These are phyloP conservation scores for Kondoa subrosea DNA, from an alignment of 768 basidiomycete species.

Conservation along the genomic window DNA sequence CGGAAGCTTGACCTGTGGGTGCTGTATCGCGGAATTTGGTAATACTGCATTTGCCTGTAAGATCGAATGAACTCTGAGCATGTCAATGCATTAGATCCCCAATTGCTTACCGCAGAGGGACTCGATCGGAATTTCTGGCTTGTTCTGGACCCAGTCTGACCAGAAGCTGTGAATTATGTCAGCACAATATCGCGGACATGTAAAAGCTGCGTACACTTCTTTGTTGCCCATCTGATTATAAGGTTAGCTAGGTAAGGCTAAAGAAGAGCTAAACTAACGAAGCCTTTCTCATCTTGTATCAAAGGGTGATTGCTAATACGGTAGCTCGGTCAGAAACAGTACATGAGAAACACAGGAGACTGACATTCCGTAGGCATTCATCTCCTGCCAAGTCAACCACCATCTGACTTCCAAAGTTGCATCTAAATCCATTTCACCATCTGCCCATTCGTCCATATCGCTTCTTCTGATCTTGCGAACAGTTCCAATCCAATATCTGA, in stretches of 20 bases:
- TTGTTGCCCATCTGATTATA: slow-evolving; percentile 7
- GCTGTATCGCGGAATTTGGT: not conserved
- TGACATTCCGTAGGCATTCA: not conserved
- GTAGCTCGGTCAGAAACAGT: not conserved
- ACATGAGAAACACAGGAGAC: not conserved
- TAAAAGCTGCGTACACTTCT: not conserved
- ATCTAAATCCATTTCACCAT: slow-evolving; percentile 1
- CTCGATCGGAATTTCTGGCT: slow-evolving; percentile 1
- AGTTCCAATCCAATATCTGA: slow-evolving; percentile 8
- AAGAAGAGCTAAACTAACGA: not conserved
- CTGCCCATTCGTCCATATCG: not conserved
- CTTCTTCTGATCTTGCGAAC: not conserved
- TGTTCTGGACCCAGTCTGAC: slow-evolving; percentile 1
- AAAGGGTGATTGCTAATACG: not conserved
- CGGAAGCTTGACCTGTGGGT: not conserved
- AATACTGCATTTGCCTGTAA: slow-evolving; percentile 2
- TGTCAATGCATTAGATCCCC: not conserved
- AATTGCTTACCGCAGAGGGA: slow-evolving; percentile 4
- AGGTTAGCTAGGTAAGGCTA: not conserved
- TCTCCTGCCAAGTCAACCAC: slow-evolving; percentile 4
- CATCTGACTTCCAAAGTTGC: not conserved
- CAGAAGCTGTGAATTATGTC: not conserved
- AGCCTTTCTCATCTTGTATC: not conserved
- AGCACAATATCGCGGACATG: not conserved
- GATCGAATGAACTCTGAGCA: not conserved